Evolutionary conservation across 768 basidiomycete genomes (phyloP).

Genomic region (Symmetrospora coprosmae): DNA sequence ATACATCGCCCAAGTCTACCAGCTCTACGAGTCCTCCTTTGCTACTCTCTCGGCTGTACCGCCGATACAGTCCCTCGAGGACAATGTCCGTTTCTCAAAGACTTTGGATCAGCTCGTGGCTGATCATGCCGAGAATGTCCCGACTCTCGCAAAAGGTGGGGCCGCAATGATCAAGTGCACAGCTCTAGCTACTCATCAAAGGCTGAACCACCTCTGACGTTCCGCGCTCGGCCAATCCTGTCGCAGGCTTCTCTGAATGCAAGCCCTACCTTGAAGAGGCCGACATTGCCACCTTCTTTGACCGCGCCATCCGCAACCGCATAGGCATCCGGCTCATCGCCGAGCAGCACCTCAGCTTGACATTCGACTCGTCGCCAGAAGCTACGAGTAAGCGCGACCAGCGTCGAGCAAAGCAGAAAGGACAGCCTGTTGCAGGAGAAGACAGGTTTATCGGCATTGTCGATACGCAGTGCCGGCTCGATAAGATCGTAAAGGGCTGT

Average conservation of each 20-base stretch:
- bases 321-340: slow-evolving; percentile 77
- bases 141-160: slow-evolving; percentile 77
- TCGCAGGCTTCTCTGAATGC: slow-evolving; percentile 61
- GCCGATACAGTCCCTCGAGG: slow-evolving; percentile 47
- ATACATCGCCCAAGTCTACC: slow-evolving; percentile 27
- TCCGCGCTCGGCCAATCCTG: background rate
- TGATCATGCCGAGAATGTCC: slow-evolving; percentile 72
- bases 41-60: slow-evolving; percentile 25
- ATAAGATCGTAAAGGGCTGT: slow-evolving; percentile 61
- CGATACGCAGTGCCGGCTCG: slow-evolving; percentile 56
- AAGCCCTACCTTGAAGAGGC: slow-evolving; percentile 64
- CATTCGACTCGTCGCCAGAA: slow-evolving; percentile 46
- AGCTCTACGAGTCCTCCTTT: slow-evolving; percentile 30
- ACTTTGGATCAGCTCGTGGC: slow-evolving; percentile 58
- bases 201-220: too few relatives aligned
- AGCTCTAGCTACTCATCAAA: too few relatives aligned
- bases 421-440: slow-evolving; percentile 30
- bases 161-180: background rate
- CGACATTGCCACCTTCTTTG: slow-evolving; percentile 65
- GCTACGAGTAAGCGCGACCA: too few relatives aligned
- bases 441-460: slow-evolving; percentile 50
- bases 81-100: slow-evolving; percentile 56
- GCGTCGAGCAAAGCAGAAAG: background rate
- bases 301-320: slow-evolving; percentile 69
- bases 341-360: slow-evolving; percentile 77